phyloP scores from a whole-genome alignment of 192 early-diverging fungal genomes.

The Chytriomyces hyalinus region DNA sequence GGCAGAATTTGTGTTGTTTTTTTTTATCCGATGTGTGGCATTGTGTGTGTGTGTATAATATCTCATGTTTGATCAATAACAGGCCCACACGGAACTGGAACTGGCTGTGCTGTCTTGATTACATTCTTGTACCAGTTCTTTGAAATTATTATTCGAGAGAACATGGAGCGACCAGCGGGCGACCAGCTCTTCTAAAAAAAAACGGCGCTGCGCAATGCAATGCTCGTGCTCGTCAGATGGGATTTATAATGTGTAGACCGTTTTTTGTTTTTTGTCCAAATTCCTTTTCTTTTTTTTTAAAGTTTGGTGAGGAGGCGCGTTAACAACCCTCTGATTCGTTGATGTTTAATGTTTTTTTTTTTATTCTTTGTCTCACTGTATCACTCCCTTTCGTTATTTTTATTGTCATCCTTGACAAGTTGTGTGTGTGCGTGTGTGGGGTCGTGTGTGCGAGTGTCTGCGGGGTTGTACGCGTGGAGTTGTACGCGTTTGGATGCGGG shows the following conservation, averaged over 20 bases:
- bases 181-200: conserved; percentile 5
- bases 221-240: too few relatives aligned
- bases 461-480: too few relatives aligned
- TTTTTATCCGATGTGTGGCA: neutral
- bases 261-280: neutral
- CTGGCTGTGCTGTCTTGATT: conserved; percentile 86
- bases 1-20: too few relatives aligned
- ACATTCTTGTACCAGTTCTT: conserved; percentile 95
- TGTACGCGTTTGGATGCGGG: too few relatives aligned
- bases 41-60: conserved; percentile 1
- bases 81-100: conserved; percentile 90
- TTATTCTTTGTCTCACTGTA: neutral
- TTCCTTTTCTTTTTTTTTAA: neutral
- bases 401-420: too few relatives aligned
- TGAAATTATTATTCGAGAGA: conserved; percentile 86
- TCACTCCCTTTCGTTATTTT: neutral
- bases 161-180: conserved; percentile 47
- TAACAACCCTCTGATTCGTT: neutral
- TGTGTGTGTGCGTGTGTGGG: too few relatives aligned
- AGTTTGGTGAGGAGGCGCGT: neutral
- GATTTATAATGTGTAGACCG: neutral
- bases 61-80: neutral
- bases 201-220: too few relatives aligned
- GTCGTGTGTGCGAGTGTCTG: neutral
- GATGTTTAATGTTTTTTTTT: neutral